Base-by-base conservation (phyloP, 495 filamentous ascomycete species). In the Amorphotheca resinae region DNA sequence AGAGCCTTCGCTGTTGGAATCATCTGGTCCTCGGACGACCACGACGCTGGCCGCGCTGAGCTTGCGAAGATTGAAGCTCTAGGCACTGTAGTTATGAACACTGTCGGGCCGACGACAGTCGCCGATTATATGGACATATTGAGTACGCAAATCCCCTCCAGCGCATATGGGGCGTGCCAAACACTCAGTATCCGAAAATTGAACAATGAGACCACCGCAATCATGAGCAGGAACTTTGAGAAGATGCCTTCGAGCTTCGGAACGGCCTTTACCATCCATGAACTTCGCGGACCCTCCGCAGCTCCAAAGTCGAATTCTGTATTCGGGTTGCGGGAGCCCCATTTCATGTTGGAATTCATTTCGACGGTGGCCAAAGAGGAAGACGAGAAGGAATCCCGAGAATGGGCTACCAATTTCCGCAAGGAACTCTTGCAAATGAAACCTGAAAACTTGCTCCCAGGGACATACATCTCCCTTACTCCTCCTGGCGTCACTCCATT, bases 311-410 rank as follows among this genome's bases (percentile, higher is more conserved):
- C 6, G 38, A 37, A 53, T 22, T 62, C 62, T 0, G 51, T 64
- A 0, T 65, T 66, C 44, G 50, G 23, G 8, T 16, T 53, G 4
- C 50, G 62, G 8, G 52, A 62, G 28, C 54, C 57, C 12, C 65
- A 68, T 49, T 61, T 56, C 42, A 55, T 65, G 59, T 15, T 65
- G 0, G 65, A 66, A 52, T 50, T 65, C 21, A 22, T 63, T 23
- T 56, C 43, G 0, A 46, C 38, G 8, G 37, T 36, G 11, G 35
- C 46, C 4, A n/a, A 17, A 1, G 36, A 52, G 35, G 30, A 41
- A 20, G 32, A 38, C 1, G 22, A 12, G n/a, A 26, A 33, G 22
- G 33, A 43, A 22, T 12, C 23, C 17, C 14, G 22, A n/a, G n/a
- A 41, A 7, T 66, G 64, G 65, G 64, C 52, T 0, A 16, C 5